Evolutionary conservation across 768 basidiomycete genomes (phyloP).

Genomic region (Suillus cothurnatus): DNA sequence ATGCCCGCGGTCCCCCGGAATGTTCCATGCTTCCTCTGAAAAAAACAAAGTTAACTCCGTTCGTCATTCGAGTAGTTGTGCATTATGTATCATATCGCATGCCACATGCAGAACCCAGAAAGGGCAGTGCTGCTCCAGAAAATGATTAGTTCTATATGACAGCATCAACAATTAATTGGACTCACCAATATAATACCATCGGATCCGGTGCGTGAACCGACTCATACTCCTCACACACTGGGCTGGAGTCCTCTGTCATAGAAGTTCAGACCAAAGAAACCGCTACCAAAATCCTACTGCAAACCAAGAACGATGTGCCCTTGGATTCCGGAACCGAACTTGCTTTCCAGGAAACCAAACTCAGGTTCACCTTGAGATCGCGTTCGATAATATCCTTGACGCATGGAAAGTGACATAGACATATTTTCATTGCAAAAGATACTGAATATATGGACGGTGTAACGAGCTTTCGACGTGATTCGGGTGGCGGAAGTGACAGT

Average conservation of each 20-base stretch:
- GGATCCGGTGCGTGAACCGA: not conserved
- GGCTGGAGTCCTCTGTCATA: not conserved
- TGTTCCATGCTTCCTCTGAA: not conserved
- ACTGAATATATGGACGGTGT: too few relatives aligned
- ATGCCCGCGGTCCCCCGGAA: not conserved
- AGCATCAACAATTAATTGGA: not conserved
- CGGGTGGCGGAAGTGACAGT: too few relatives aligned
- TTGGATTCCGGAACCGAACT: not conserved
- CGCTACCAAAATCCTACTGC: not conserved
- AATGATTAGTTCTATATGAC: not conserved
- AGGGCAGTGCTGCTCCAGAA: not conserved
- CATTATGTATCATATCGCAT: not conserved
- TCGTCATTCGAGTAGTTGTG: not conserved
- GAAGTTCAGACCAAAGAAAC: not conserved
- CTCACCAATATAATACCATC: not conserved
- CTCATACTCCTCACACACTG: too few relatives aligned
- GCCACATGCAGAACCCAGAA: not conserved
- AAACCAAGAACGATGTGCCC: not conserved
- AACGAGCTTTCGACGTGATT: too few relatives aligned
- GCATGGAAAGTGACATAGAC: not conserved
- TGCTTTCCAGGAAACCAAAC: not conserved
- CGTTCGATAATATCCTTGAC: not conserved
- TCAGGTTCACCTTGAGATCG: not conserved
- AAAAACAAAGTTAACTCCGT: not conserved
- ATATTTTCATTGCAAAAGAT: too few relatives aligned